Evolutionary conservation across 768 basidiomycete species (phyloP), one percentile per base, ranked within the genome.

Genomic region (Grammothele lineata): DNA sequence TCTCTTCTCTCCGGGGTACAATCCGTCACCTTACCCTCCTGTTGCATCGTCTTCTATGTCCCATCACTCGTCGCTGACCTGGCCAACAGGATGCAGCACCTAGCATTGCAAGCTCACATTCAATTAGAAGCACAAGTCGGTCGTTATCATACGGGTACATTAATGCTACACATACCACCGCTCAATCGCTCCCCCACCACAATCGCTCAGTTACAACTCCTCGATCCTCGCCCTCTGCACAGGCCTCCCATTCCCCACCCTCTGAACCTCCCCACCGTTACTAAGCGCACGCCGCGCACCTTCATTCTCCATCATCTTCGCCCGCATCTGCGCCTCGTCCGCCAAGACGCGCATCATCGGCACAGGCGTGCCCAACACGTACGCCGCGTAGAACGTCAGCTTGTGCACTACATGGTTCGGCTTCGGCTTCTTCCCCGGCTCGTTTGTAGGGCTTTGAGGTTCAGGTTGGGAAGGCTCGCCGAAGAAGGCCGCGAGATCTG

Each of bases 331-430:
- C 3, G 68, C 46, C 48, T 84, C 77, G 25, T 73, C 67, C 8
- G 73, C 64, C 27, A 81, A 60, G 8, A 59, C 57, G 39, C 59
- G 61, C 37, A 84, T 58, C 36, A 71, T 57, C 3, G 55, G 51
- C 34, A 68, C 55, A 1, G 83, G 76, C n/a, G 69, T 74, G 1
- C 76, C 70, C 18, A 77, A 48, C 6, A 81, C 60, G 54, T 83
- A 77, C 6, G 82, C 84, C 4, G 78, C 78, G 53, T 90, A 91
- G 65, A 84, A 91, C 12, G 71, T 62, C 21, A 89, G 54, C 65
- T 88, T 91, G 54, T 78, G 78, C 8, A 70, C 61, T 40, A 78
- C 62, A 55, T 76, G 76, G 37, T 35, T 51, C 27, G 30, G 43
- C 26, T 39, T 53, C 17, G 19, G 22, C 15, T 40, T 42, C 11